A percentile compares a stretch with the other conserved stretches of the same genome.
phyloP scores from a whole-genome alignment of 2,329 filamentous ascomycete species.

The Colletotrichum tamarilloi region DNA sequence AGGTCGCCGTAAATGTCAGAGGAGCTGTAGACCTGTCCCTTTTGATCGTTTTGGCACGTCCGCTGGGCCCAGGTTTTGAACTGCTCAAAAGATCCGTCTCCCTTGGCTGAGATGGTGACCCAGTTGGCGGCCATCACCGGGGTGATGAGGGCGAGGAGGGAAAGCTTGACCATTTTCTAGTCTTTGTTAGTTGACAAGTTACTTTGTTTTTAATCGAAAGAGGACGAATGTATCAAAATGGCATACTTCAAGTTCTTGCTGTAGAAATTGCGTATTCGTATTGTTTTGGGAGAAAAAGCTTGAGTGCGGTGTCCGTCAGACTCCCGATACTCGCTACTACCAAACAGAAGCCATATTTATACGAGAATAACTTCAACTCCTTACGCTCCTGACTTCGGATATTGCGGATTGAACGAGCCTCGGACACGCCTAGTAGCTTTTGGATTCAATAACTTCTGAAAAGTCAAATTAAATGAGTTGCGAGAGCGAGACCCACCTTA shows the following conservation, averaged over 20 bases:
- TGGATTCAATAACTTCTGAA: too few relatives aligned
- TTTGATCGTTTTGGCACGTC: background rate
- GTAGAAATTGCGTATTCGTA: background rate
- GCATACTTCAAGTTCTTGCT: background rate
- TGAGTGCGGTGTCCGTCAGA: background rate
- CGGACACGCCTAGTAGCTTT: too few relatives aligned
- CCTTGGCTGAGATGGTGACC: background rate
- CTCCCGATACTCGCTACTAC: background rate
- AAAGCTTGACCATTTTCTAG: background rate
- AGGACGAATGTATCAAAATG: background rate
- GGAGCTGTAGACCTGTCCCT: background rate
- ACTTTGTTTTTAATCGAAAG: background rate
- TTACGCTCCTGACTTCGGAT: background rate
- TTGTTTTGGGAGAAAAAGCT: background rate
- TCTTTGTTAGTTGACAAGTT: background rate
- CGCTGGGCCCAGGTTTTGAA: background rate
- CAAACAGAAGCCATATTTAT: background rate
- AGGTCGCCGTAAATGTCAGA: background rate
- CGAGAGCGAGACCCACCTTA: too few relatives aligned
- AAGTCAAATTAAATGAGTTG: too few relatives aligned
- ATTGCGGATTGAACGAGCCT: background rate
- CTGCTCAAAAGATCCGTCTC: background rate
- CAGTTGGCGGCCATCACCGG: background rate
- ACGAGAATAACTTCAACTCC: background rate
- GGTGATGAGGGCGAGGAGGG: background rate